phyloP scores from a whole-genome alignment of 345 rosid genomes.

The Mangifera indica region DNA sequence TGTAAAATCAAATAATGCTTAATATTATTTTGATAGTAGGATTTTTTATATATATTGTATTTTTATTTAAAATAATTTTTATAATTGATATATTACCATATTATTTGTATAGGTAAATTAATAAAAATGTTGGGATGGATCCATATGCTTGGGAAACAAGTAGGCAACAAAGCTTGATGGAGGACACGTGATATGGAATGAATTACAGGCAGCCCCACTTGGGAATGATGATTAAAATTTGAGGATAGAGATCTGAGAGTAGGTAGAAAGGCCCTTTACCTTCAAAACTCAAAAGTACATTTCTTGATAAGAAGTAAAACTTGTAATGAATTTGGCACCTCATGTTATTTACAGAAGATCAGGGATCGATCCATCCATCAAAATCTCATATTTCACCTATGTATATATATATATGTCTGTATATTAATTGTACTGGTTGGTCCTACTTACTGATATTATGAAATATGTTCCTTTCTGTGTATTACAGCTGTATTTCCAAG shows the following conservation, averaged over 20 bases:
- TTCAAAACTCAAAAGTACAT: not conserved
- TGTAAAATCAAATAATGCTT: too few species aligned
- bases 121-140: too few species aligned
- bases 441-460: not conserved
- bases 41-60: too few species aligned
- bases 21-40: too few species aligned
- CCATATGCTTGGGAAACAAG: too few species aligned
- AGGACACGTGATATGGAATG: slow-evolving; percentile 24
- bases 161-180: not conserved
- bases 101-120: too few species aligned
- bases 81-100: too few species aligned
- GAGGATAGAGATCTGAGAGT: not conserved
- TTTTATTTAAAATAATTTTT: too few species aligned
- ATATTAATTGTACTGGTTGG: slow-evolving; percentile 5
- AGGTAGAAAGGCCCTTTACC: slow-evolving; percentile 9
- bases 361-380: not conserved
- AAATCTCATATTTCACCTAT: slow-evolving; percentile 1
- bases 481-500: slow-evolving; percentile 14
- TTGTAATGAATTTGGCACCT: not conserved
- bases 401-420: too few species aligned
- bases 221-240: not conserved
- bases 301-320: not conserved
- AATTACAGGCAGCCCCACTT: slow-evolving; percentile 16
- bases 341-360: too few species aligned
- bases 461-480: not conserved